phyloP scores from a whole-genome alignment of 139 green algal species.

The Haematococcus lacustris region DNA sequence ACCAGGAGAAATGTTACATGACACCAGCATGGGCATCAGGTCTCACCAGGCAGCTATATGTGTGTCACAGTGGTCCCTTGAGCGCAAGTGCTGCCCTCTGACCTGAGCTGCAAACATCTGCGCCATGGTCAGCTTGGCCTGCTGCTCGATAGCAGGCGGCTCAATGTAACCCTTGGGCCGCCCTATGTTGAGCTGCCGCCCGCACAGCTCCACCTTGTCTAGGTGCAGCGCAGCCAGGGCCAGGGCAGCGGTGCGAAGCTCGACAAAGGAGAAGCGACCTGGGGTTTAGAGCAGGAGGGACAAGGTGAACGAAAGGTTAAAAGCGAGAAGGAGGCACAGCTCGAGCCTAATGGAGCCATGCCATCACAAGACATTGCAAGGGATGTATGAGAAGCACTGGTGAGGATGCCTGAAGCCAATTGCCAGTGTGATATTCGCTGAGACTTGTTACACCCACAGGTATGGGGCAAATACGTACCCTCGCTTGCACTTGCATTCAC shows the following conservation, averaged over 20 bases:
- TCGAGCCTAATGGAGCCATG: neutral
- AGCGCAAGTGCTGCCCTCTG: no score
- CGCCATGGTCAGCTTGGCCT: slow-evolving; percentile 27
- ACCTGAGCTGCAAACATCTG: slow-evolving; percentile 43
- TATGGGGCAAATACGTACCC: no score
- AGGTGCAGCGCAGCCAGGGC: slow-evolving; percentile 67
- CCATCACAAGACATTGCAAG: neutral
- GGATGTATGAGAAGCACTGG: no score
- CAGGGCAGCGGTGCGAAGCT: slow-evolving; percentile 76
- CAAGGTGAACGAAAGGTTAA: no score
- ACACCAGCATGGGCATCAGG: no score
- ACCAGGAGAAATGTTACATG: no score
- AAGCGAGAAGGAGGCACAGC: neutral
- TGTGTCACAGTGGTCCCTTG: no score
- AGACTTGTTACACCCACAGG: no score
- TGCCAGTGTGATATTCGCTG: no score
- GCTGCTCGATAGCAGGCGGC: slow-evolving; percentile 20
- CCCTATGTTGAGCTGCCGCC: slow-evolving; percentile 77
- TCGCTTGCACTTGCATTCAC: no score
- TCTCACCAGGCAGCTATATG: no score
- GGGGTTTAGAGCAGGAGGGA: neutral
- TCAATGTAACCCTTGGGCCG: slow-evolving; percentile 82
- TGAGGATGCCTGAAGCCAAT: no score
- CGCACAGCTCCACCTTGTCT: slow-evolving; percentile 84
- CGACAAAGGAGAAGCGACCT: slow-evolving; percentile 85